Conservation (phyloP, 495 filamentous ascomycete species). For the Talaromyces borbonicus region DNA sequence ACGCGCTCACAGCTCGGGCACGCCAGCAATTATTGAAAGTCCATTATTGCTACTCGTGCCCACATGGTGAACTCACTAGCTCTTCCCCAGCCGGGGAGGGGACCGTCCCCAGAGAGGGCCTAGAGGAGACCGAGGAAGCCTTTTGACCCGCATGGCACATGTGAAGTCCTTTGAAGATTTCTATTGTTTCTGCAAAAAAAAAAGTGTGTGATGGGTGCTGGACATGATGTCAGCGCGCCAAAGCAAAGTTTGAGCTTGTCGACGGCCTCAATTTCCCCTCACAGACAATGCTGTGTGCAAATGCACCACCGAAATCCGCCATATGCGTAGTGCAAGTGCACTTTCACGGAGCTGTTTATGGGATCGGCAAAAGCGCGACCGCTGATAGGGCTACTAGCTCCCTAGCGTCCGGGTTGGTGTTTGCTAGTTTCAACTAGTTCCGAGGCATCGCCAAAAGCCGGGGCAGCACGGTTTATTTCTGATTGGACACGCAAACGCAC, state of each 20-base stretch:
- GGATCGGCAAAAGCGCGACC: neutral
- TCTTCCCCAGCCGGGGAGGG: neutral
- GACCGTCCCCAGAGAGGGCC: neutral
- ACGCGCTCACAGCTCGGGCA: neutral
- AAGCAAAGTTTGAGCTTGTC: conserved; percentile 1
- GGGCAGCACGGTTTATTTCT: too few relatives aligned
- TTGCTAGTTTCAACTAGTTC: conserved; percentile 2
- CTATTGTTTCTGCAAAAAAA: neutral
- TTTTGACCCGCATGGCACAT: conserved; percentile 5
- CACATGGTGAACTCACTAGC: conserved; percentile 1
- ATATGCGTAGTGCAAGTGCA: neutral
- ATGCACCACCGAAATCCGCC: conserved; percentile 1
- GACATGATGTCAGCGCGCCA: conserved; percentile 3
- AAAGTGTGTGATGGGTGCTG: neutral
- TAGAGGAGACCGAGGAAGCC: neutral
- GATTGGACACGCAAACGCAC: neutral
- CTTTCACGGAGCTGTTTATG: neutral
- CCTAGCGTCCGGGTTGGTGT: neutral
- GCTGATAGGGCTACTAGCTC: neutral
- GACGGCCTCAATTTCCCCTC: conserved; percentile 1
- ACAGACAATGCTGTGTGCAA: too few relatives aligned
- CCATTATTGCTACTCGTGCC: neutral
- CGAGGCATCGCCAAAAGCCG: neutral
- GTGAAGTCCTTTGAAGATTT: neutral
- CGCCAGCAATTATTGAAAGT: neutral